Base-by-base conservation (phyloP, 2,329 filamentous ascomycete genomes). In the Botrytis pseudocinerea region DNA sequence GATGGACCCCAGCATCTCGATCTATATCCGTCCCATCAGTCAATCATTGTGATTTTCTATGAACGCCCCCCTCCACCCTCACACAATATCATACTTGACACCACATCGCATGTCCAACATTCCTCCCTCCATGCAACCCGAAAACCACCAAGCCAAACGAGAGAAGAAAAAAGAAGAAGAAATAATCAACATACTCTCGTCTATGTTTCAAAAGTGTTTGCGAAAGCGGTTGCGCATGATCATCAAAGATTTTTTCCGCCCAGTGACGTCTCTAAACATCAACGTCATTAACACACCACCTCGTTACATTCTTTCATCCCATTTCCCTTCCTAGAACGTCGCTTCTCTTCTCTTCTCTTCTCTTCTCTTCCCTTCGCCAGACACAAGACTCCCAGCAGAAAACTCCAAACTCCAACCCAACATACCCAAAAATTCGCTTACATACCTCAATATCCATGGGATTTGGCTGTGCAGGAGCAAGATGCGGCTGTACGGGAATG, bases 241-340 rank as follows among this genome's bases (percentile, higher is more conserved):
- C 82, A 0, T 86, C 86, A 75, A 91, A 90, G 38, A 91, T 88
- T 59, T 87, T 84, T 76, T 89, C 85, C 9, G 88, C 87, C 89
- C 89, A 91, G 77, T 91, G 88, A 7, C 83, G 81, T 68, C 82
- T 82, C 87, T 89, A 57, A 57, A 57, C 16, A 16, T 57, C 14
- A 57, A 57, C n/a, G 8, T 57, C 14, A 57, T 57, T 18, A 57
- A 57, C 7, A 54, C 6, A 1, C 25, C n/a, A 18, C n/a, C 16
- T 54, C 51, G 1, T 28, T 40, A n/a, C 12, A 9, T 38, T 1
- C 12, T 9, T 38, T 1, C 12, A 8, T 9, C 16, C 14, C 3
- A 9, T 40, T 40, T 28, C n/a, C 0, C 4, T 22, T 2, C n/a
- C 18, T 7, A 9, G 46, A 12, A 4, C 2, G 25, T 54, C 35